Evolutionary conservation across 2,329 filamentous ascomycete species (phyloP).

Genomic region (Claviceps fusiformis): DNA sequence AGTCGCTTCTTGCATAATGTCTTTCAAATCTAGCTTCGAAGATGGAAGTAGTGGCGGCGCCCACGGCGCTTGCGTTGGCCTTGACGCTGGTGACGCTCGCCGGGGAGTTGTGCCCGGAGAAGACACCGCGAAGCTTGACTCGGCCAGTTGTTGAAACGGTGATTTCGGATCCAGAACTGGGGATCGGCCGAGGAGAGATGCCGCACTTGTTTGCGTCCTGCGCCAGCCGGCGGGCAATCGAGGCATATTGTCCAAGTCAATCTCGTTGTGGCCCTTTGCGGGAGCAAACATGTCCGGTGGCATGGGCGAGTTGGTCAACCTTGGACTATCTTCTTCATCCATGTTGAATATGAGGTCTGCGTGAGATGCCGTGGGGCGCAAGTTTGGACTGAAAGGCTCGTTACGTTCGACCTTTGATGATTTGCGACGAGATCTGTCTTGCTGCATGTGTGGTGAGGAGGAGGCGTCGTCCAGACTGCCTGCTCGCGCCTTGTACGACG

Average conservation of each 20-base stretch:
- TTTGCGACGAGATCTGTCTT: slow-evolving; percentile 33
- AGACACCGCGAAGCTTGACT: not conserved
- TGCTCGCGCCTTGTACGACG: slow-evolving; percentile 45
- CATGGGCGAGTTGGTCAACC: slow-evolving; percentile 14
- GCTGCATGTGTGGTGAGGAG: slow-evolving; percentile 23
- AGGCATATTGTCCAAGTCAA: slow-evolving; percentile 16
- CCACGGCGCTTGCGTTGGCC: slow-evolving; percentile 32
- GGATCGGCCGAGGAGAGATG: not conserved
- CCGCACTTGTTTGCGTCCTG: slow-evolving; percentile 3
- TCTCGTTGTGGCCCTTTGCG: slow-evolving; percentile 9
- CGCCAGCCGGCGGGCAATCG: slow-evolving; percentile 19
- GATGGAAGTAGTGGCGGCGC: slow-evolving; percentile 36
- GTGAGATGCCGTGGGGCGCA: slow-evolving; percentile 54
- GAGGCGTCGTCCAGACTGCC: slow-evolving; percentile 52
- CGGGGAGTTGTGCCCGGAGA: not conserved
- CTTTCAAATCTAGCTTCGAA: slow-evolving; percentile 57
- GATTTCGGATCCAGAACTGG: not conserved
- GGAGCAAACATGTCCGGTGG: slow-evolving; percentile 11
- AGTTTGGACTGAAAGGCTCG: slow-evolving; percentile 48
- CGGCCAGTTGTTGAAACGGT: not conserved
- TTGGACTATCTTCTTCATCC: slow-evolving; percentile 56
- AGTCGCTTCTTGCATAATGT: slow-evolving; percentile 56
- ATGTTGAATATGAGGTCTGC: slow-evolving; percentile 85
- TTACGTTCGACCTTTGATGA: slow-evolving; percentile 33
- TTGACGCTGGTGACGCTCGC: not conserved